These are phyloP conservation scores for Clohesyomyces aquaticus DNA, from an alignment of 495 filamentous ascomycete species.

Conservation along the genomic window DNA sequence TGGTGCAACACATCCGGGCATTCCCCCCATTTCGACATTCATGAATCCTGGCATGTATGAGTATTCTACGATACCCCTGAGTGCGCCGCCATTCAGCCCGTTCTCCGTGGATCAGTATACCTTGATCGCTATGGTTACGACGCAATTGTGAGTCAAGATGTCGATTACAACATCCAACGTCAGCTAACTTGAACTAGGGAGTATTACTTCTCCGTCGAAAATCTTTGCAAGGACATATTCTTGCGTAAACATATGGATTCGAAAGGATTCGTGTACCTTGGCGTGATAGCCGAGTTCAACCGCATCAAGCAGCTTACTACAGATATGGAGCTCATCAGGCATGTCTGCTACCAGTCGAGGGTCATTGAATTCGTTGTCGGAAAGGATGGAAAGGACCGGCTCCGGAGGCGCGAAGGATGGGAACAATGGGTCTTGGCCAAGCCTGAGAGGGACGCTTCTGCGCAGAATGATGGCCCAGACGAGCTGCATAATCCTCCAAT, in stretches of 20 bases:
- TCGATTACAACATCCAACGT: neutral
- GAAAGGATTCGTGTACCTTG: conserved; percentile 84
- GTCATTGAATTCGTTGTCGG: conserved; percentile 70
- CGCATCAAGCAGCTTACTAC: conserved; percentile 76
- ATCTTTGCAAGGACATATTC: conserved; percentile 91
- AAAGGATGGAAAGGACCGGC: conserved; percentile 73
- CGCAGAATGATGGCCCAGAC: conserved; percentile 62
- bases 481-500: conserved; percentile 45
- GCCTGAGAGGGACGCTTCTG: conserved; percentile 62
- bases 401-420: conserved; percentile 80
- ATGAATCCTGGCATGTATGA: conserved; percentile 39
- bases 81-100: conserved; percentile 63
- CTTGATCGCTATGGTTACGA: conserved; percentile 61
- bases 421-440: conserved; percentile 74
- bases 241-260: conserved; percentile 91
- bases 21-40: conserved; percentile 41
- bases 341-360: conserved; percentile 70
- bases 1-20: conserved; percentile 30
- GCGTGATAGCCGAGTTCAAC: conserved; percentile 78
- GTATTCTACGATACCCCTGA: conserved; percentile 59
- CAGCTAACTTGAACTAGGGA: conserved; percentile 55
- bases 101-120: conserved; percentile 59
- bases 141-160: conserved; percentile 64
- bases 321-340: conserved; percentile 72
- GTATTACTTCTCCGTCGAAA: conserved; percentile 97